A percentile compares a stretch with the other conserved stretches of the same genome.
Conservation (phyloP, 2,329 filamentous ascomycete genomes). For the Ophiosphaerella narmari region DNA sequence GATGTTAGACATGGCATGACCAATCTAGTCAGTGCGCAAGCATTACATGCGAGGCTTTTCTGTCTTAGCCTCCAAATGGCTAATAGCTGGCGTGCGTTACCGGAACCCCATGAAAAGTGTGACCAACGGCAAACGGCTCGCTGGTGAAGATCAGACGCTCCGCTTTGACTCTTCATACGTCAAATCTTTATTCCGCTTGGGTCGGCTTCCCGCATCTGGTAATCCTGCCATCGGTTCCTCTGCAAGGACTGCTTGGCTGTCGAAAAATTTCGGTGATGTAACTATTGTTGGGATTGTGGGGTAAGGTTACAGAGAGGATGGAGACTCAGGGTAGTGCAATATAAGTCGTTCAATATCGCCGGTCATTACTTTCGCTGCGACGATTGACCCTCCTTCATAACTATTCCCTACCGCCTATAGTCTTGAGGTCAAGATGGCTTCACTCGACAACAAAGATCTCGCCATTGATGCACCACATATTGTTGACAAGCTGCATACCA, state of each 20-base stretch:
- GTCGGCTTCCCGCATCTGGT: not conserved
- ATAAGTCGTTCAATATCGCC: not conserved
- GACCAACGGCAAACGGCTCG: not conserved
- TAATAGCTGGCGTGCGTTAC: too few species aligned
- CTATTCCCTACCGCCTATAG: not conserved
- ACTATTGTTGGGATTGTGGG: not conserved
- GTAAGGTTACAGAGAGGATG: not conserved
- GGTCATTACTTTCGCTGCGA: not conserved
- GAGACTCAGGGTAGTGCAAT: not conserved
- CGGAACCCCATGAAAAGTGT: not conserved
- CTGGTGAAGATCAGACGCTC: too few species aligned
- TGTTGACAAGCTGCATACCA: not conserved
- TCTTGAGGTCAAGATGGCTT: not conserved
- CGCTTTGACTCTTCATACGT: not conserved
- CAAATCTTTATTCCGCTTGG: not conserved
- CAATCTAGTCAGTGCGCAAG: too few species aligned
- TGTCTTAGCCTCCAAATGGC: too few species aligned
- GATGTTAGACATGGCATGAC: not conserved
- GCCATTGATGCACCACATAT: not conserved
- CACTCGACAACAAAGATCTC: not conserved
- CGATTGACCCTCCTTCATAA: not conserved
- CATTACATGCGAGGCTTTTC: too few species aligned
- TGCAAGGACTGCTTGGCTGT: not conserved
- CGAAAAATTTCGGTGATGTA: not conserved
- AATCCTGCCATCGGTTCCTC: not conserved